Conservation (phyloP, 345 rosid species). For the Balakata baccata region DNA sequence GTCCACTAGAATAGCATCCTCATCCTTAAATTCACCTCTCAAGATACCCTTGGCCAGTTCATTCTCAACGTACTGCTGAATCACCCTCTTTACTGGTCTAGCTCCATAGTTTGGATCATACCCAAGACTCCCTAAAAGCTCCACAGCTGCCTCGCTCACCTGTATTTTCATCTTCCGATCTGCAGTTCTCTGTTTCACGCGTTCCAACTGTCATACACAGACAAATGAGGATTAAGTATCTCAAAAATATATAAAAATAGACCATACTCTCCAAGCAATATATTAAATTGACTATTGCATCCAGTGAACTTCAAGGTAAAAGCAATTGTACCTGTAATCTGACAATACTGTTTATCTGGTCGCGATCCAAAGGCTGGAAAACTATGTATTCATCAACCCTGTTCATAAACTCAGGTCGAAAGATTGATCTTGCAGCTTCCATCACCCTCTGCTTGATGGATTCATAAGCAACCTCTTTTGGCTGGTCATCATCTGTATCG, state of each 20-base stretch:
- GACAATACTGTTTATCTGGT: slow-evolving; percentile 79
- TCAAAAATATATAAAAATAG: neutral
- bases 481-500: slow-evolving; percentile 51
- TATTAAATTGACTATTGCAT: neutral
- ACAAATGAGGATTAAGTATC: neutral
- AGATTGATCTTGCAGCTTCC: slow-evolving; percentile 96
- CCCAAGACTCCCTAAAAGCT: slow-evolving; percentile 80
- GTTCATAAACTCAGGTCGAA: slow-evolving; percentile 97
- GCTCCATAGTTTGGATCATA: slow-evolving; percentile 97
- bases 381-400: slow-evolving; percentile 97
- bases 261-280: too few species aligned
- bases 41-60: slow-evolving; percentile 95
- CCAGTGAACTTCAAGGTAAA: neutral
- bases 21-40: slow-evolving; percentile 87
- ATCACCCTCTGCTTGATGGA: slow-evolving; percentile 76
- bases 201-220: slow-evolving; percentile 62
- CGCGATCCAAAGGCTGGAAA: slow-evolving; percentile 89
- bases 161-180: slow-evolving; percentile 80
- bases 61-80: slow-evolving; percentile 90
- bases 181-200: slow-evolving; percentile 81
- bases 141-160: slow-evolving; percentile 68
- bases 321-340: slow-evolving; percentile 65
- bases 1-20: slow-evolving; percentile 60
- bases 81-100: slow-evolving; percentile 92
- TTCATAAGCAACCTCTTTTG: slow-evolving; percentile 65